Evolutionary conservation across 768 basidiomycete genomes (phyloP).

Genomic region (Auriscalpium microsporum): DNA sequence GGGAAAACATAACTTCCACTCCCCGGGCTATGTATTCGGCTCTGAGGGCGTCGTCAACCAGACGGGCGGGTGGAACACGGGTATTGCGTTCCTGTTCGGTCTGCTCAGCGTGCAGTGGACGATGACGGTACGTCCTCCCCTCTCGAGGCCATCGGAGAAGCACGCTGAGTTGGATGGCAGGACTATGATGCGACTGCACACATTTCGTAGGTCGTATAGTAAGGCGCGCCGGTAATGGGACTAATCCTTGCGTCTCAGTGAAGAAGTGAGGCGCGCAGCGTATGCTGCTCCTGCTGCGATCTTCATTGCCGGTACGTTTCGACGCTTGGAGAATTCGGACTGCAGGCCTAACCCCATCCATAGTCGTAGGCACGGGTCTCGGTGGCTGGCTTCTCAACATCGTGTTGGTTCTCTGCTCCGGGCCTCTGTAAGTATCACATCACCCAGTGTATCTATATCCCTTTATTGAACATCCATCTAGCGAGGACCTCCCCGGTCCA

Average conservation of each 20-base stretch:
- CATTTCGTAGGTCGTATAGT: constrained; percentile 50
- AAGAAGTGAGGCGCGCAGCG: constrained; percentile 74
- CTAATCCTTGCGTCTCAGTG: constrained; percentile 30
- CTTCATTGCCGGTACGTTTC: constrained; percentile 2
- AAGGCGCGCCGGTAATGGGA: not conserved
- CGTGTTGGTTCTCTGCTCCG: constrained; percentile 77
- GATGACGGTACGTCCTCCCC: constrained; percentile 44
- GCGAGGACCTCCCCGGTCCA: constrained; percentile 56
- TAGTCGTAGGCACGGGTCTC: constrained; percentile 66
- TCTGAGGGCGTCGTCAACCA: constrained; percentile 65
- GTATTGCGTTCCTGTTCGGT: constrained; percentile 79
- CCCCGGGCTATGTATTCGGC: constrained; percentile 75
- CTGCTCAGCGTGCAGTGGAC: constrained; percentile 85
- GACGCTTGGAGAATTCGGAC: not conserved
- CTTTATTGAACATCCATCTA: constrained; percentile 20
- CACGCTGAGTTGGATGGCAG: constrained; percentile 23
- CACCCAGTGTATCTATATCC: not conserved
- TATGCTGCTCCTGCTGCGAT: constrained; percentile 45
- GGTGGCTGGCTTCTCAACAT: constrained; percentile 87
- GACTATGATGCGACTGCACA: constrained; percentile 79
- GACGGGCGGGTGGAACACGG: constrained; percentile 72
- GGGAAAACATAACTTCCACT: constrained; percentile 67
- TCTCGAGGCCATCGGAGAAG: not conserved
- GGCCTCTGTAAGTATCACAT: constrained; percentile 45
- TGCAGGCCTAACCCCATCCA: constrained; percentile 39